Evolutionary conservation across 2,329 filamentous ascomycete species (phyloP).

Genomic region (Bipolaris victoriae): DNA sequence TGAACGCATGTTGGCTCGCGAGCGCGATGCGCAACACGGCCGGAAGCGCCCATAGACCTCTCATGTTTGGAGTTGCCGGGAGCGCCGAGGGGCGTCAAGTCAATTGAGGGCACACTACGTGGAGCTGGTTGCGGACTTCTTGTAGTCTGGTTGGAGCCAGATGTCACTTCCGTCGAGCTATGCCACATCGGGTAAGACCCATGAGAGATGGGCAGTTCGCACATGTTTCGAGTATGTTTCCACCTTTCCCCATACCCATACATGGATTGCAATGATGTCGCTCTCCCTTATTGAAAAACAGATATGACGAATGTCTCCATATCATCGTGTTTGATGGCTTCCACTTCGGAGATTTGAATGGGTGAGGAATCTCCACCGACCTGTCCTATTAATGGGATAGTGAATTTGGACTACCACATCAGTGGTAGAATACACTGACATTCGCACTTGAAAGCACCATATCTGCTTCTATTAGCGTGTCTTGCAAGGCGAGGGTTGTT

Average conservation of each 20-base stretch:
- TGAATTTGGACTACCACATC: neutral
- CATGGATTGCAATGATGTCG: neutral
- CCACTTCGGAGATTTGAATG: neutral
- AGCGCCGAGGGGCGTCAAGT: conserved; percentile 3
- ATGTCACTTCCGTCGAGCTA: conserved; percentile 38
- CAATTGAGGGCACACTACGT: conserved; percentile 15
- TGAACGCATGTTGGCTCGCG: conserved; percentile 70
- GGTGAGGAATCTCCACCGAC: neutral
- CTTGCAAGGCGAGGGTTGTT: neutral
- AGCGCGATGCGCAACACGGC: conserved; percentile 56
- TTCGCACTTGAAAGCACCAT: neutral
- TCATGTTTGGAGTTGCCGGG: conserved; percentile 38
- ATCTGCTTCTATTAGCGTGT: neutral
- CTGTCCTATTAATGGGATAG: neutral
- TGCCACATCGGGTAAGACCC: conserved; percentile 11
- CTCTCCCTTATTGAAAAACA: neutral
- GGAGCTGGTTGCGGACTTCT: conserved; percentile 18
- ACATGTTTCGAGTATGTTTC: neutral
- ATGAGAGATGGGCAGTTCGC: conserved; percentile 2
- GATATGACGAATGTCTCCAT: neutral
- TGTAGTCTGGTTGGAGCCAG: conserved; percentile 35
- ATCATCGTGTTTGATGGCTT: neutral
- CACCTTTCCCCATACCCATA: neutral
- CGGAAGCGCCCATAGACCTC: conserved; percentile 56
- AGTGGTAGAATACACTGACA: too few relatives aligned